phyloP scores from a whole-genome alignment of 1,284 basidiomycete species.

The Phylloboletellus chloephorus region DNA sequence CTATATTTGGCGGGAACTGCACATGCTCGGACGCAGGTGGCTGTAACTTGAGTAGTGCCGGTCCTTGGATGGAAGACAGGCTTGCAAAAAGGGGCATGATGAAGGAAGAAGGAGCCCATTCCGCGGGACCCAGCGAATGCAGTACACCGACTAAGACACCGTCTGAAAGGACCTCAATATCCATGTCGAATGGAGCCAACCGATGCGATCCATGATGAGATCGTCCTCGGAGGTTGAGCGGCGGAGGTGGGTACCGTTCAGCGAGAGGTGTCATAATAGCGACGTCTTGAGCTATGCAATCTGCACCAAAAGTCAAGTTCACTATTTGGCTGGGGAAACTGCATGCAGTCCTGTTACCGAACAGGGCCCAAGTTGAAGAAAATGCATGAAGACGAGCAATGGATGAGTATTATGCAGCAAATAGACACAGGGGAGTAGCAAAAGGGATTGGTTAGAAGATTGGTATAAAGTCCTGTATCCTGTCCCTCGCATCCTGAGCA shows the following conservation, averaged over 20 bases:
- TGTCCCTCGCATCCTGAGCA: constrained; percentile 87
- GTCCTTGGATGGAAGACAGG: constrained; percentile 65
- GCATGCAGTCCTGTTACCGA: background rate
- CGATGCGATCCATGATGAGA: constrained; percentile 13
- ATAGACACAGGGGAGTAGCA: constrained; percentile 6
- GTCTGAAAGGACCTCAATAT: constrained; percentile 10
- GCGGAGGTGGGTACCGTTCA: background rate
- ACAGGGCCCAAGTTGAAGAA: background rate
- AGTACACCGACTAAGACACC: constrained; percentile 2
- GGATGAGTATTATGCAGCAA: constrained; percentile 9
- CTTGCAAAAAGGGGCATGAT: constrained; percentile 32
- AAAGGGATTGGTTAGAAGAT: constrained; percentile 52
- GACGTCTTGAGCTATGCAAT: background rate
- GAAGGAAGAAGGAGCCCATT: background rate
- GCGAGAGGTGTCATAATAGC: constrained; percentile 10
- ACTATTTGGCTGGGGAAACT: too few species aligned
- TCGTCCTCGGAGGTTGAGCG: background rate
- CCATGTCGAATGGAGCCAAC: background rate
- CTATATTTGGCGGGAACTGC: constrained; percentile 44
- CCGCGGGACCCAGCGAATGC: constrained; percentile 1
- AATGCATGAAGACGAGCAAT: background rate
- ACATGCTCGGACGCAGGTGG: constrained; percentile 50
- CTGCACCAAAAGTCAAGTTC: too few species aligned
- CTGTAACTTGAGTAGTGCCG: constrained; percentile 55
- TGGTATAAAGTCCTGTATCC: constrained; percentile 90